Base-by-base conservation (phyloP, 2,329 filamentous ascomycete species). In the Ceratocystiopsis minuta region DNA sequence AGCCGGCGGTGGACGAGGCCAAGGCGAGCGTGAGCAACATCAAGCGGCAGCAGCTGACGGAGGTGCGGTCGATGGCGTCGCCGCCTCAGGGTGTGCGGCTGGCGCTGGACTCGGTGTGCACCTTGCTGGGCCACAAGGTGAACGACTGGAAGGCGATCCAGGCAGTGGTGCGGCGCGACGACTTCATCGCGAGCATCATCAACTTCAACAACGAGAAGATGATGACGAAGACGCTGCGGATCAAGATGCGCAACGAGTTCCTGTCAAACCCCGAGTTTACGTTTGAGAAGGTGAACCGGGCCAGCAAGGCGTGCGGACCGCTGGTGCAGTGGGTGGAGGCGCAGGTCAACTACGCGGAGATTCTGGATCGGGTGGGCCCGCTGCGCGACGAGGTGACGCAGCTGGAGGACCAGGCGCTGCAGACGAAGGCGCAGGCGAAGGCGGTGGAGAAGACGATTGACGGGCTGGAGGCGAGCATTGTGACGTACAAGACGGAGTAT, bases 1-100 rank as follows among this genome's bases (percentile, higher is more conserved):
- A 96, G 57, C 90, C 90, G 10, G 90, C 90, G 39, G 90, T 98
- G 42, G 64, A 82, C 47, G 86, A 93, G 60, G 90, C 90, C 39
- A 84, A 90, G 64, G 84, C 86, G 58, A 95, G 87, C 62, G 92
- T 98, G 60, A 90, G 83, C 65, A 95, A 92, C 66, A 98, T 98
- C 66, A 98, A 96, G 67, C 78, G 82, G 56, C 86, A 94, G 57
- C 90, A 98, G 60, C 70, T 98, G 49, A 95, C 87, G 13, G 90
- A 98, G 75, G 88, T 98, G 40, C 78, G 90, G 56, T 94, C 88
- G 49, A 96, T 98, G 90, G 77, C 78, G 50, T 92, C 85, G 53
- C 90, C 90, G 7, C 90, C 90, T 10, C 70, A 77, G 51, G 85
- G 86, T 67, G 92, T 98, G 51, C 80, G 85, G 55, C 75, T 96